Evolutionary conservation across 208 protist genomes (phyloP), one percentile per base, ranked within the genome.

Genomic region (Lotmaria passim): DNA sequence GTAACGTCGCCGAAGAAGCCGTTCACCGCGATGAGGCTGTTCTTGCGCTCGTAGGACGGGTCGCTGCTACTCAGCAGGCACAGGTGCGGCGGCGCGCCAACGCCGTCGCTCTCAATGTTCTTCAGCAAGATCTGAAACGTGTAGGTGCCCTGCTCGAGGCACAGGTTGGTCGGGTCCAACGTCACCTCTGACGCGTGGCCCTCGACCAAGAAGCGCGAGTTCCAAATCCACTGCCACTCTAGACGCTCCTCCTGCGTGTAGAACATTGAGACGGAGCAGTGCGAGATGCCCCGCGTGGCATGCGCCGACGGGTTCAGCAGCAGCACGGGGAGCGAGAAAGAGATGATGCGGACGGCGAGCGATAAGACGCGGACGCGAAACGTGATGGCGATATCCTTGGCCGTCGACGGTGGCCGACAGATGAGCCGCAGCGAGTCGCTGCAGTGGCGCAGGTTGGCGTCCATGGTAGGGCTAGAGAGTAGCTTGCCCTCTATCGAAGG

Each of bases 1-100:
- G 71, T 61, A 17, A 92, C 48, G 44, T 89, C 82, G 15, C 86
- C 86, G 43, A 81, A 85, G 48, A 92, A 83, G 10, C 79, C 75
- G 24, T 65, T 15, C 21, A 89, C 81, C 4, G 73, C 61, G 30
- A 92, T 60, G 39, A 92, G 79, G 11, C 53, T 46, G 62, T 87
- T 92, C 33, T 59, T 66, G n/a, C 75, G 62, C 8, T 59, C 66
- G 59, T 82, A 87, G 23, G 57, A 31, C 3, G 58, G 28, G 34
- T 83, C 74, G 28, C 65, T 60, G 58, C 68, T 64, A 69, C 59
- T 69, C 26, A 69, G 53, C 39, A 72, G 38, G 65, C 52, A 75
- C 55, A 69, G 62, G 24, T 67, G 62, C 50, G 63, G 57, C 38
- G 56, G 68, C 26, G 53, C 62, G 12, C 69, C 55, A 19, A 53